Base-by-base conservation (phyloP, 768 basidiomycete species). In the Sutorius australiensis region DNA sequence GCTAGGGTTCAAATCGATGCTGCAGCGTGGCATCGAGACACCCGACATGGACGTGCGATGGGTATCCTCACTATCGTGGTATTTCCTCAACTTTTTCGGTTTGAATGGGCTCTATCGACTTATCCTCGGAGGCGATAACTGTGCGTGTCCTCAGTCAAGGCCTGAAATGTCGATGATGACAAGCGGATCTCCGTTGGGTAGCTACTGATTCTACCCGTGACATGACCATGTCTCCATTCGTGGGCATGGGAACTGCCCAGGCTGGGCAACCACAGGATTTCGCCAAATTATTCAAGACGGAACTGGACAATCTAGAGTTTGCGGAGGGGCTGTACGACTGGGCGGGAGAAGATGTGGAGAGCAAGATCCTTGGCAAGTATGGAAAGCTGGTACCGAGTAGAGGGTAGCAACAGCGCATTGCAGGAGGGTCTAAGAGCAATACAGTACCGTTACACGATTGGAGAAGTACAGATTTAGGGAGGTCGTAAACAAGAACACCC, bases 31-130 rank as follows among this genome's bases (percentile, higher is more conserved):
- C 24, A 89, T 98, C 44, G 88, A 93, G 66, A 95, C 95, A 0
- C 86, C 86, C 11, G 93, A 97, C 67, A 91, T 98, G 88, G 95
- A 98, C 70, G 97, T 98, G 11, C 83, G 92, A 72, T 99, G 97
- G 95, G 97, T 98, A 31, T 99, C 97, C 19, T 97, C 97, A 11
- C 77, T 98, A 50, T 95, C 92, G 16, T 98, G 97, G 97, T 99
- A 98, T 73, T 98, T 99, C 73, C 83, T 98, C 63, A 98, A 98
- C 76, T 91, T 98, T 73, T 98, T 99, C 71, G 95, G 95, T 49
- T 73, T 99, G 56, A 98, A 98, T 65, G 95, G 94, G 16, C 72
- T 99, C 16, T 99, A 98, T 75, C 89, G 88, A 45, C 84, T 98
- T 55, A 82, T 98, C 54, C 84, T 99, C 54, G 95, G 94, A 9